Percentiles rank a stretch among this genome's conserved stretches.
phyloP scores from a whole-genome alignment of 2,329 filamentous ascomycete genomes.

The Microascus cirrosus region DNA sequence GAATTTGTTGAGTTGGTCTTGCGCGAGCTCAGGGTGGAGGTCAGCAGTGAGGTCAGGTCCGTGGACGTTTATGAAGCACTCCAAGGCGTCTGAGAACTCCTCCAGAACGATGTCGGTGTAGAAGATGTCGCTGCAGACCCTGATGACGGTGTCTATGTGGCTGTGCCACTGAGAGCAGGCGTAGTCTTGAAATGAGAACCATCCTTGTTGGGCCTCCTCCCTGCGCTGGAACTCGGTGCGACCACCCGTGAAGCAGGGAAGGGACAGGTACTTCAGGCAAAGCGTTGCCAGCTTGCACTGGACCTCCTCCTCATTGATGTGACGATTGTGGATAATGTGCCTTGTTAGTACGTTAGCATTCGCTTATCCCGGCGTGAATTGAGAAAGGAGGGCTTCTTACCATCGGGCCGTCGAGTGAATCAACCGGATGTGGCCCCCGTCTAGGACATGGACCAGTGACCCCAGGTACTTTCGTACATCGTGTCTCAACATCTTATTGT shows the following conservation, averaged over 20 bases:
- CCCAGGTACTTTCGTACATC: slow-evolving; percentile 20
- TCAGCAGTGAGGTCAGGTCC: neutral
- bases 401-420: slow-evolving; percentile 24
- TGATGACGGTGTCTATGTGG: slow-evolving; percentile 16
- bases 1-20: neutral
- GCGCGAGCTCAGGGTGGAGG: neutral
- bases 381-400: slow-evolving; percentile 12
- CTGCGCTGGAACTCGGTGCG: slow-evolving; percentile 8
- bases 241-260: slow-evolving; percentile 16
- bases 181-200: slow-evolving; percentile 26
- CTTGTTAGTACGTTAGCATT: neutral
- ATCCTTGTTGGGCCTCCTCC: slow-evolving; percentile 11
- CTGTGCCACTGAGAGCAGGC: slow-evolving; percentile 20
- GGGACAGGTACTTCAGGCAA: slow-evolving; percentile 22
- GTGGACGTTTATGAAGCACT: neutral
- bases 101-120: neutral
- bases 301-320: slow-evolving; percentile 13
- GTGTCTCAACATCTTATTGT: slow-evolving; percentile 10
- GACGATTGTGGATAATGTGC: slow-evolving; percentile 13
- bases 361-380: no score
- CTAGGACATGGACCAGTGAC: slow-evolving; percentile 21
- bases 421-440: slow-evolving; percentile 20
- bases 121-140: neutral
- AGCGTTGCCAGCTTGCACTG: slow-evolving; percentile 18
- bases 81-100: neutral